Base-by-base conservation (phyloP, 805 yeast species). In the Wickerhamiella australiensis region DNA sequence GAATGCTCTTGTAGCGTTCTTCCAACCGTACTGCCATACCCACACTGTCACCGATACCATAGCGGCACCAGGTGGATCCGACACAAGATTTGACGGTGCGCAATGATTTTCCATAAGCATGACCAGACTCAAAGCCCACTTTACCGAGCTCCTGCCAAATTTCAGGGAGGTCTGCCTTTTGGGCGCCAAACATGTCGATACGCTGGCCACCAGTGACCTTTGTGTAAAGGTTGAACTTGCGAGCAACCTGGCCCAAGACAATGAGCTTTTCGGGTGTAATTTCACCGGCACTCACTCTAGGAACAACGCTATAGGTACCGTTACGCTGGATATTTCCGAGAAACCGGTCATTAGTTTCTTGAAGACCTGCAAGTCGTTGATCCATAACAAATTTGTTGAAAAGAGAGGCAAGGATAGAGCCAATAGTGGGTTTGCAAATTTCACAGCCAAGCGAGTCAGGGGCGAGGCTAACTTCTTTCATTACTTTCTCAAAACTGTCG, bases 11-110 rank as follows among this genome's bases (percentile, higher is more conserved):
- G 54, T 66, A 66, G 37, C 70, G 56, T 51, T 66, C 69, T 43
- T 66, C 70, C 7, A 66, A 54, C 46, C 68, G 57, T 15, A 66
- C 56, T 3, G 69, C 69, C 49, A 66, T 52, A n/a, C 69, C 69
- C 12, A 66, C 69, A 22, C 68, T 63, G 51, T 66, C 69, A 25
- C 69, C 69, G 47, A 66, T 64, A 44, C 69, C 69, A 46, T 59
- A 66, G 35, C 69, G 59, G 51, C 69, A 66, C 69, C 69, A 66
- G 0, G 69, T 65, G 2, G 68, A 59, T 5, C 69, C 69, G 35
- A 66, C 69, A 55, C 69, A 66, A 0, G 69, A 66, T 53, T 66
- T 66, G 48, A 66, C 69, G 36, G 65, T 63, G 43, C 69, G 58
- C 50, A 66, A 53, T 22, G 65, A 58, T 54, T 66, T 66, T 38